Percentiles rank a stretch among this genome's conserved stretches.
phyloP scores from a whole-genome alignment of 176 grass and related monocot genomes.

The Urochloa ruziziensis region DNA sequence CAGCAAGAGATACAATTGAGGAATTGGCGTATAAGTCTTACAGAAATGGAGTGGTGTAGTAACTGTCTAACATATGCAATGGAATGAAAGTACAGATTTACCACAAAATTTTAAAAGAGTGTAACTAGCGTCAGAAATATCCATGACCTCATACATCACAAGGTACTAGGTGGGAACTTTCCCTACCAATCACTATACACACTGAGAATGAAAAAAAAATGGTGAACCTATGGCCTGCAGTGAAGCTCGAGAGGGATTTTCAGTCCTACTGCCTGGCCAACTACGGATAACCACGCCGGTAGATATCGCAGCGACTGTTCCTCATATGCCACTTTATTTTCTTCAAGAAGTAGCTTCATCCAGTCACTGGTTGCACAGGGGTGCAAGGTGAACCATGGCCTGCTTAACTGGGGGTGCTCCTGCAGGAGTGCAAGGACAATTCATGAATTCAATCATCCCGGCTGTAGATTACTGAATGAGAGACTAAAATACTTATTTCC shows the following conservation, averaged over 20 bases:
- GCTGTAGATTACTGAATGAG: background rate
- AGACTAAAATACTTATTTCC: background rate
- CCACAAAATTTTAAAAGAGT: background rate
- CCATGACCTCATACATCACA: background rate
- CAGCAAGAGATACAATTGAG: background rate
- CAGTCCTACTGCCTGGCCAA: slow-evolving; percentile 76
- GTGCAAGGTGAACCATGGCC: slow-evolving; percentile 85
- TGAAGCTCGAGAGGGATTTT: slow-evolving; percentile 69
- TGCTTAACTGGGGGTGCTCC: slow-evolving; percentile 90
- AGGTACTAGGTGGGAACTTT: background rate
- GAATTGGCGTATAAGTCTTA: background rate
- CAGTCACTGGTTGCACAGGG: slow-evolving; percentile 87
- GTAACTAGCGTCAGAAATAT: background rate
- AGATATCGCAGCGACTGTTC: slow-evolving; percentile 51
- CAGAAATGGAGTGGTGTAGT: background rate
- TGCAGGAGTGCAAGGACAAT: slow-evolving; percentile 27
- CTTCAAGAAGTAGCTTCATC: slow-evolving; percentile 72
- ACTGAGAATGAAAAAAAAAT: background rate
- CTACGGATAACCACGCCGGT: slow-evolving; percentile 76
- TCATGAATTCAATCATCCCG: background rate
- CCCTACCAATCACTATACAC: background rate
- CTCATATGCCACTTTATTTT: slow-evolving; percentile 4
- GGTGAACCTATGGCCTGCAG: slow-evolving; percentile 18
- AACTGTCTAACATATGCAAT: background rate
- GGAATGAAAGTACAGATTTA: slow-evolving; percentile 9